Base-by-base conservation (phyloP, 306 rosid genomes). In the Begonia loranthoides region DNA sequence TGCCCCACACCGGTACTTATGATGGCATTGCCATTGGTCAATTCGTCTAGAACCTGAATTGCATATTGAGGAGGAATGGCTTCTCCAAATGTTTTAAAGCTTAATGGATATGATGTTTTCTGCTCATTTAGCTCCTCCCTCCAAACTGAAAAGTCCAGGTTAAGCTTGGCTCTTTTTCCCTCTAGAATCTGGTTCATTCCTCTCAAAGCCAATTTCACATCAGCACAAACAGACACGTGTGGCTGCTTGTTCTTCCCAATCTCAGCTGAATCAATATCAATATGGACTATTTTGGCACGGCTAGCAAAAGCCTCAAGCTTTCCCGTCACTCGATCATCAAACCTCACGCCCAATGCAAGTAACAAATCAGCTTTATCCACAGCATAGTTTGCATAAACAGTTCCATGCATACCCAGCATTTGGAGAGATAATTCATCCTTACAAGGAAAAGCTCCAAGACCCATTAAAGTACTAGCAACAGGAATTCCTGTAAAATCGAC, bases 231-330 rank as follows among this genome's bases (percentile, higher is more conserved):
- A 3, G 92, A 78, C 10, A 85, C 59, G 51, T 85, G 87, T 9
- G 95, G 87, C 68, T 70, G 77, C 82, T 90, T 90, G n/a, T 90
- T 90, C 82, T 90, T 90, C 49, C 97, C 97, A 48, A 90, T 78
- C 76, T 90, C 95, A 4, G 92, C 94, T 0, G 94, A 68, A 76
- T 90, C 95, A 19, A 85, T 90, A 49, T 90, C 97, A 15, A 90
- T 79, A 33, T 90, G 97, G 21, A 90, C 86, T 51, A 90, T 90
- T 64, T 82, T 90, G 2, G 97, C 95, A 13, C 95, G 69, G 62
- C 86, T 82, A 0, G 97, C 92, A 48, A 85, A 90, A 2, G 92
- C 74, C 79, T 90, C 92, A 0, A 85, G 78, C 81, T 86, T 90
- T 41, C 95, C 94, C 0, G 95, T 86, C 6, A 90, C 99, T 41